Conservation (phyloP, 1,284 basidiomycete species). For the Uromyces viciae-fabae region DNA sequence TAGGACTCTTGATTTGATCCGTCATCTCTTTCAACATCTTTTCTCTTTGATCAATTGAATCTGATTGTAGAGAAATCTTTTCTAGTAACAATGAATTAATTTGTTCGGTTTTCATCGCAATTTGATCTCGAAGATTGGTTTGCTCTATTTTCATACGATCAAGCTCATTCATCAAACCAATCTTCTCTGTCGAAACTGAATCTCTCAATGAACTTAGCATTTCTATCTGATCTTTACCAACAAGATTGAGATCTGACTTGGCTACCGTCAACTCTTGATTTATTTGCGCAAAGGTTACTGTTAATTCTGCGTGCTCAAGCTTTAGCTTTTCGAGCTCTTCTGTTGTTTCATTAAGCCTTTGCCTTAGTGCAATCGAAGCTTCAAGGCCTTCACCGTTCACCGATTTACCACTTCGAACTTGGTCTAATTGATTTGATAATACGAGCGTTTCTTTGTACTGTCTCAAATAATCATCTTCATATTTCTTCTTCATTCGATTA, state of each 20-base stretch:
- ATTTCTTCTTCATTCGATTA: constrained; percentile 79
- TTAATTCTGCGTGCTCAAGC: constrained; percentile 67
- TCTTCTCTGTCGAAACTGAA: constrained; percentile 81
- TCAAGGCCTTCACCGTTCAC: constrained; percentile 78
- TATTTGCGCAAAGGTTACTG: constrained; percentile 67
- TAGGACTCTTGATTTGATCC: constrained; percentile 68
- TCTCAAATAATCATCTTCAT: constrained; percentile 80
- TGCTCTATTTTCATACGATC: constrained; percentile 66
- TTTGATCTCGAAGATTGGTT: constrained; percentile 72
- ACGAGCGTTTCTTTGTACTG: constrained; percentile 78
- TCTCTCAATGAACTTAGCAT: constrained; percentile 74
- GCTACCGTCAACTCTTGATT: constrained; percentile 73
- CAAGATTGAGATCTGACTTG: constrained; percentile 67
- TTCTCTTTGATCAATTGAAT: constrained; percentile 78
- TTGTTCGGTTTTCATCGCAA: constrained; percentile 68
- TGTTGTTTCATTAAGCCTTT: constrained; percentile 78
- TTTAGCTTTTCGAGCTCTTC: constrained; percentile 72
- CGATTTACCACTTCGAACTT: constrained; percentile 75
- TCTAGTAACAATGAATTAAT: constrained; percentile 68
- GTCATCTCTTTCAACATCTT: constrained; percentile 74
- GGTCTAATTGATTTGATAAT: constrained; percentile 75
- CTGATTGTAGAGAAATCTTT: constrained; percentile 82
- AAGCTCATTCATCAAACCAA: constrained; percentile 67
- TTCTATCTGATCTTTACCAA: constrained; percentile 58
- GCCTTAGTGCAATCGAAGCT: constrained; percentile 77